Percentiles rank a stretch among this genome's conserved stretches.
These are phyloP conservation scores for Chaetomium fimeti DNA, from an alignment of 495 filamentous ascomycete species.

Conservation along the genomic window DNA sequence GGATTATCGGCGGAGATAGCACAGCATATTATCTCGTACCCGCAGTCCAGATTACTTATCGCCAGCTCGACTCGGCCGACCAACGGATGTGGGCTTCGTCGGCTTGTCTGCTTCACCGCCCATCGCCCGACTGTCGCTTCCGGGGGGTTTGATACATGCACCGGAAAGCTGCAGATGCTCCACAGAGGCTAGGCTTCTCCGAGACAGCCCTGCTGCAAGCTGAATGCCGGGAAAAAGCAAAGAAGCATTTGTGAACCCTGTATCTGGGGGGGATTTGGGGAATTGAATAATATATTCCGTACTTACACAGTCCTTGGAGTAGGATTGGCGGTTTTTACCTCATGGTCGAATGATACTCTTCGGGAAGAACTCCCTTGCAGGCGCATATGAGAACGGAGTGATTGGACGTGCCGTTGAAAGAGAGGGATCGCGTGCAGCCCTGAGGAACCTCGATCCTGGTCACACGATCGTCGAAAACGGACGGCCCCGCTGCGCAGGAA, in stretches of 20 bases:
- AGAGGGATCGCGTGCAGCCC: not conserved
- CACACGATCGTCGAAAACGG: conserved; percentile 20
- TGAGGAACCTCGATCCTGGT: conserved; percentile 11
- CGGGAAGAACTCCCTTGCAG: not conserved
- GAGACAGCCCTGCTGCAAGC: not conserved
- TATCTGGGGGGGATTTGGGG: too few species aligned
- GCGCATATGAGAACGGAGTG: not conserved
- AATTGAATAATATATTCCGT: too few species aligned
- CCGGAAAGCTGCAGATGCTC: not conserved
- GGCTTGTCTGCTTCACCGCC: conserved; percentile 10
- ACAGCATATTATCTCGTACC: too few species aligned
- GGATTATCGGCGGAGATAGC: too few species aligned
- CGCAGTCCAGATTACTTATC: too few species aligned
- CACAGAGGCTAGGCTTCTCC: not conserved
- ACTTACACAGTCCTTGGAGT: too few species aligned
- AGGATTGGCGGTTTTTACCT: not conserved
- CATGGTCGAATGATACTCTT: not conserved
- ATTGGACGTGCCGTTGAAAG: not conserved
- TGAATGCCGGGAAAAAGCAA: too few species aligned
- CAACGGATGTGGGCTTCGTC: too few species aligned
- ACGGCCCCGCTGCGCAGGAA: not conserved
- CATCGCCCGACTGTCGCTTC: not conserved
- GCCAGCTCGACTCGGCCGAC: too few species aligned
- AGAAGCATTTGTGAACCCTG: too few species aligned
- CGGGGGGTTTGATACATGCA: not conserved